These are phyloP conservation scores for Tricholoma hemisulphureum DNA, from an alignment of 768 basidiomycete species.

Conservation along the genomic window DNA sequence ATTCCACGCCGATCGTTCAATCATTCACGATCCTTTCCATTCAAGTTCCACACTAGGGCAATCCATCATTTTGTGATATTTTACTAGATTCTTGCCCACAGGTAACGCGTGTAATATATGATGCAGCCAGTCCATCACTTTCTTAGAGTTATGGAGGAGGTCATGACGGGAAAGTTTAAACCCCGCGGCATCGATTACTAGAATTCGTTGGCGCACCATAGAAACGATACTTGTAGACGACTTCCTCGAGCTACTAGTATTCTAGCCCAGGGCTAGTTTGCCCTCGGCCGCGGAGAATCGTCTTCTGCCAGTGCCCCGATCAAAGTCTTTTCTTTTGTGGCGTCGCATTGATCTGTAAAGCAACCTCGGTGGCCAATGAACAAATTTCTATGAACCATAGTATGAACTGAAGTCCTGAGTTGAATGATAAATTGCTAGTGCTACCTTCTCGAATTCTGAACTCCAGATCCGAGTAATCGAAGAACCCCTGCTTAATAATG, in stretches of 20 bases:
- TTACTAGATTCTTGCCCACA: conserved; percentile 9
- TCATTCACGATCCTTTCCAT: conserved; percentile 22
- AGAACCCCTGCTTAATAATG: not conserved
- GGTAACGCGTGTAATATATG: not conserved
- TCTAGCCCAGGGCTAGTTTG: too few species aligned
- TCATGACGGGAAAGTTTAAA: not conserved
- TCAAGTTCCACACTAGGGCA: conserved; percentile 18
- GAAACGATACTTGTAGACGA: too few species aligned
- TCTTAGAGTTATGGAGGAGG: not conserved
- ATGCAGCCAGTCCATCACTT: not conserved
- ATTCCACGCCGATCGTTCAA: conserved; percentile 18
- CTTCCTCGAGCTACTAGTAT: too few species aligned
- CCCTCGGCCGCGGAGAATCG: too few species aligned
- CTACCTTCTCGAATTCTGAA: not conserved
- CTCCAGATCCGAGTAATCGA: not conserved
- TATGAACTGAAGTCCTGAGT: not conserved
- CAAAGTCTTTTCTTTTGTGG: not conserved
- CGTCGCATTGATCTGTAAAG: not conserved
- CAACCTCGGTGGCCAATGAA: not conserved
- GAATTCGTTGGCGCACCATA: too few species aligned
- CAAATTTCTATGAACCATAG: not conserved
- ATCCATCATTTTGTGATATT: conserved; percentile 18
- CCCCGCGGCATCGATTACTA: not conserved
- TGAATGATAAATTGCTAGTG: not conserved
- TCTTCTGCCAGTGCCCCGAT: too few species aligned